Evolutionary conservation across 257 asterid genomes (phyloP), one percentile per base, ranked within the genome.

Genomic region (Cinchona pubescens): DNA sequence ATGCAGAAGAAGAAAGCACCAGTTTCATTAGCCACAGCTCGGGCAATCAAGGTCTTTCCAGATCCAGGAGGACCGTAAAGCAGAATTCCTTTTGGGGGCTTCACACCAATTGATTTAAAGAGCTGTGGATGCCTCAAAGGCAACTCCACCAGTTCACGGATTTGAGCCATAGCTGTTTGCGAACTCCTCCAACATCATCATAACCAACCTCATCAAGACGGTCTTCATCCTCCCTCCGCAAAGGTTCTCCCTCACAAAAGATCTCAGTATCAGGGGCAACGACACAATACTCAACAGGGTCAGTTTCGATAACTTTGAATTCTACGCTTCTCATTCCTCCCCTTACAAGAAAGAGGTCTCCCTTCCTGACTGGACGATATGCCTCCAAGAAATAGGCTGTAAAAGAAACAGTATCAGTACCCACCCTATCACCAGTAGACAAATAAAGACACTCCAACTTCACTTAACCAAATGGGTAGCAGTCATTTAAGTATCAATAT

Each of bases 1-100:
- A 92, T 92, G 74, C 92, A 87, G 75, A 92, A 92, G 91, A 92
- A 92, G 85, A 92, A 92, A 11, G 97, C 97, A 45, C 97, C 97
- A 19, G 97, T 92, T 79, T 92, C 97, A 73, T 92, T 92, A 49
- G 97, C 97, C 70, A 92, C 97, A 12, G 97, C 97, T 53, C 97
- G 79, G 32, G 97, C 97, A 30, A 92, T 92, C 67, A 92, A 79
- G 40, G 97, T 92, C 85, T 92, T 92, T 48, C 97, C 97, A 60
- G 97, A 87, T 37, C 97, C 97, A 5, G 97, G 97, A 69, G 97
- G 96, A 25, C 97, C 98, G 25, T 88, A 91, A 10, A 91, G 91
- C 40, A 91, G 76, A 74, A 91, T 91, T 75, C 97, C 97, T 75
- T 91, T 91, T 1, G 97, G 97, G 46, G 97, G 97, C 80, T 91